Evolutionary conservation across 1,139 yeast species (phyloP), one percentile per base, ranked within the genome.

Genomic region (Sugiyamaella paludigena): DNA sequence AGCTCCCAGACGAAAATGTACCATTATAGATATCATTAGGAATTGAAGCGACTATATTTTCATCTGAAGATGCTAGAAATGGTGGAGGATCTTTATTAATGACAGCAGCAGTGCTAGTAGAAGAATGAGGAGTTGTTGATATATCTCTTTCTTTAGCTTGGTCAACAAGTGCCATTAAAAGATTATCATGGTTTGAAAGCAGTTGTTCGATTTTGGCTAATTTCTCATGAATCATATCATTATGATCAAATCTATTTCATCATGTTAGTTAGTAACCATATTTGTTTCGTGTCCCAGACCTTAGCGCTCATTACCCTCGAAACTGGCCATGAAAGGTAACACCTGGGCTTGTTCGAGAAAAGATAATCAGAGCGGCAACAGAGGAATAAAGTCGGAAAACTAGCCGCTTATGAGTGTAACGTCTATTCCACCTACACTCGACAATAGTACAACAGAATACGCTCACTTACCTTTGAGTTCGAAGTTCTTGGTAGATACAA

Each of bases 401-500:
- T 19, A 5, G 24, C 5, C 5, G 24, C 5, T 19, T 5, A 19
- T 5, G 24, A 19, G 24, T 5, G 24, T 19, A 19, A 3, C 5
- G 7, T 6, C 36, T 26, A 19, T 26, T 7, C 13, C 31, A 16
- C 4, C 32, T 42, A 28, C 40, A 27, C 33, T 36, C n/a, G 39
- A 7, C 5, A 16, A 36, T 11, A 12, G 19, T 2, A 2, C 9
- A 13, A 34, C 12, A 4, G 5, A 28, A 5, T 11, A 16, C 24
- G 26, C 29, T 16, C 26, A 34, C 40, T 39, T 30, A 33, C 55
- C 51, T 40, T 32, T 53, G 50, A 27, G 48, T 41, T 29, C 45
- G 44, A 12, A 44, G 54, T 28, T 48, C 53, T 35, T 50, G 54
- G 29, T 54, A 55, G 9, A 40, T 37, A 30, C 58, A 55, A n/a